phyloP scores from a whole-genome alignment of 2,329 filamentous ascomycete species.

The Coniochaeta sp. region DNA sequence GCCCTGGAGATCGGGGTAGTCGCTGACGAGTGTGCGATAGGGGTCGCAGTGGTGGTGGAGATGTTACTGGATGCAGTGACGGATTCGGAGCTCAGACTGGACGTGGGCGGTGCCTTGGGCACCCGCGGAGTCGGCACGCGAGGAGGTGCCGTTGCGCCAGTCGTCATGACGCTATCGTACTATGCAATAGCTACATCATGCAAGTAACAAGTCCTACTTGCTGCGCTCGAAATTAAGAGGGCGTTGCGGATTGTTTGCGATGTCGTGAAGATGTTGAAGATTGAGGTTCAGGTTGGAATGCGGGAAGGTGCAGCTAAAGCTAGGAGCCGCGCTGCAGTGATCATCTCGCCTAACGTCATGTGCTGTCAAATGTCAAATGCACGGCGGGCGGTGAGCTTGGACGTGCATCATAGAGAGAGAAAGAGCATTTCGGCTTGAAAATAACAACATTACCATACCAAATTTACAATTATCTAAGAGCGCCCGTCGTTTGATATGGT shows the following conservation, averaged over 20 bases:
- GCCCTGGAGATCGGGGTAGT: neutral
- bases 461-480: too few relatives aligned
- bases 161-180: neutral
- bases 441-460: too few relatives aligned
- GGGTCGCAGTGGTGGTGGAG: neutral
- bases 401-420: too few relatives aligned
- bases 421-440: too few relatives aligned
- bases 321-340: neutral
- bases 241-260: neutral
- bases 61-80: constrained; percentile 6
- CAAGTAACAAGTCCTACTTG: neutral
- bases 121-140: constrained; percentile 7
- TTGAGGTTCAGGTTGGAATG: neutral
- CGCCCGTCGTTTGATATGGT: too few relatives aligned
- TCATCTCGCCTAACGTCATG: constrained; percentile 1
- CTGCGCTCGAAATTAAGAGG: neutral
- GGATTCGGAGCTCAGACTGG: constrained; percentile 18
- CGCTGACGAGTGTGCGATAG: neutral
- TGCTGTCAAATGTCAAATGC: neutral
- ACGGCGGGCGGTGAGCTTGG: neutral
- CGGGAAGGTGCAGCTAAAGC: neutral
- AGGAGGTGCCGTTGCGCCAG: constrained; percentile 1
- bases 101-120: constrained; percentile 10
- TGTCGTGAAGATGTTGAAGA: neutral
- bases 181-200: constrained; percentile 1